phyloP scores from a whole-genome alignment of 768 basidiomycete genomes.

The Holtermannia corniformis region DNA sequence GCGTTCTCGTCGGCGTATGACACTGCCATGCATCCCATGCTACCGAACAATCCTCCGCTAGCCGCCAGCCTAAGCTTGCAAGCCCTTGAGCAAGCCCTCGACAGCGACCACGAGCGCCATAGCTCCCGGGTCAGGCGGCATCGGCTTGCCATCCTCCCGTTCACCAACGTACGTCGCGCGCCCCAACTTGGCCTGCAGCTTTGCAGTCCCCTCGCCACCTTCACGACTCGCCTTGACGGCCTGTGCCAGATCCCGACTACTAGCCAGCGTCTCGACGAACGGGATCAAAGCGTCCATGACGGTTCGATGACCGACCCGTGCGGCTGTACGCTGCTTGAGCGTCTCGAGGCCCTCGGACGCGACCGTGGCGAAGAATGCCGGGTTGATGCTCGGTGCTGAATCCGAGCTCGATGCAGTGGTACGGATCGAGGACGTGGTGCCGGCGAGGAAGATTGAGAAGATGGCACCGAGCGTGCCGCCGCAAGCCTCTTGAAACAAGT shows the following conservation, averaged over 20 bases:
- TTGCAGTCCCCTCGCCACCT: slow-evolving; percentile 28
- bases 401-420: slow-evolving; percentile 3
- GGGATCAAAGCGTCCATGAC: slow-evolving; percentile 41
- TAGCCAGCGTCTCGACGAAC: slow-evolving; percentile 29
- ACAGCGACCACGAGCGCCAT: slow-evolving; percentile 34
- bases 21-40: too few relatives aligned
- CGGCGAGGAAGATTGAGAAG: slow-evolving; percentile 38
- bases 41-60: not conserved
- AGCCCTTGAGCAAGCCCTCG: slow-evolving; percentile 28
- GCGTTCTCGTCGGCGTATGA: slow-evolving; percentile 64
- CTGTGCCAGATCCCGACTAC: slow-evolving; percentile 15
- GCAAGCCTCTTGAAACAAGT: slow-evolving; percentile 23
- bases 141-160: slow-evolving; percentile 11
- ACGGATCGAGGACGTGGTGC: slow-evolving; percentile 26
- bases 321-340: slow-evolving; percentile 34
- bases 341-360: slow-evolving; percentile 24
- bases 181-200: slow-evolving; percentile 31
- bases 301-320: slow-evolving; percentile 36
- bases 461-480: slow-evolving; percentile 39
- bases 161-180: slow-evolving; percentile 36
- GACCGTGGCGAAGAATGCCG: slow-evolving; percentile 21
- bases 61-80: not conserved
- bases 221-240: slow-evolving; percentile 25
- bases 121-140: slow-evolving; percentile 39
- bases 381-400: slow-evolving; percentile 7